Evolutionary conservation across 1,139 yeast species (phyloP), one percentile per base, ranked within the genome.

Genomic region (Pichia sp.): DNA sequence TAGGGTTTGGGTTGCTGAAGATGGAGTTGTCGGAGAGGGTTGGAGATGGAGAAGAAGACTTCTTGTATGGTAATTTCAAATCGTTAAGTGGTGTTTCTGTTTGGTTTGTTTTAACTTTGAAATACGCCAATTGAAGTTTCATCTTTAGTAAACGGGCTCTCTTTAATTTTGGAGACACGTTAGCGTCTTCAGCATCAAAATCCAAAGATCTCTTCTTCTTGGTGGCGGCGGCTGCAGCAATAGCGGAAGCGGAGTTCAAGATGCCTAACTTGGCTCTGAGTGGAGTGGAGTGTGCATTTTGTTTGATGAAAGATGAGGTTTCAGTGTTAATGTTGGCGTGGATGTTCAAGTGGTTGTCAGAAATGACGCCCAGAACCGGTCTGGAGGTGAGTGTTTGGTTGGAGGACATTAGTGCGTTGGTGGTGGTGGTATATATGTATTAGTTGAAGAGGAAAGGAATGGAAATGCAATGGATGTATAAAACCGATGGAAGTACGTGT

Each of bases 101-200:
- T 60, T 81, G 85, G 56, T 79, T 73, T 3, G 84, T 79, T 47
- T 69, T 77, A 48, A 86, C 77, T 62, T 87, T 88, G 69, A 81
- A 87, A 58, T 85, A 77, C 1, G 97, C 97, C 57, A 88, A 69
- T 60, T 83, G 85, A 34, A 89, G 73, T 58, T 91, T 80, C 57
- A 82, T 71, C 61, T 83, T 83, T 59, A 88, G 73, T 60, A 79
- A 77, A 43, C 84, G 73, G 14, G 91, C 90, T 19, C 62, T 53
- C 43, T 59, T 60, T 27, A 58, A 47, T 27, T 57, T 48, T 19
- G 66, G 66, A 6, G 67, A 59, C 27, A 24, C 27, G 27, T 24
- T 24, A 4, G 42, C 36, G 4, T 39, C 41, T 15, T 8, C 37
- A 19, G 42, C 42, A 18, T 37, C 40, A 12, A 10, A 11, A 32